Conservation (phyloP, 768 basidiomycete species). For the Leccinum subgranulosum region DNA sequence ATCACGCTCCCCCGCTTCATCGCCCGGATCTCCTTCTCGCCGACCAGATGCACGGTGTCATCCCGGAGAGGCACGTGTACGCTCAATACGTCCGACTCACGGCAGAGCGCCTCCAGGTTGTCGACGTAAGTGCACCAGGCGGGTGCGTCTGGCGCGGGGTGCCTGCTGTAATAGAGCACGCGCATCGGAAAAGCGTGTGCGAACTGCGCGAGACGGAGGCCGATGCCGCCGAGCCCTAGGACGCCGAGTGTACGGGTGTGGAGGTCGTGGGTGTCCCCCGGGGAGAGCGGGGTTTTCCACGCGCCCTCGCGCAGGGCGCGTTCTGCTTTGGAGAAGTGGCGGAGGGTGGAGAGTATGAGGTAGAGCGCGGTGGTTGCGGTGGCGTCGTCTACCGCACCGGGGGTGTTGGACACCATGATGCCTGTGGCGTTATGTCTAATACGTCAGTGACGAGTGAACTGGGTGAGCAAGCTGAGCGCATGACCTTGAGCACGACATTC, state of each 20-base stretch:
- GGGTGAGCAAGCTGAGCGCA: neutral
- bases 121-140: constrained; percentile 78
- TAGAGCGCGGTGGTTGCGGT: constrained; percentile 88
- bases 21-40: constrained; percentile 69
- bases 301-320: constrained; percentile 44
- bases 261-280: constrained; percentile 56
- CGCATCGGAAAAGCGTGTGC: constrained; percentile 86
- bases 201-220: constrained; percentile 65
- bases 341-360: constrained; percentile 73
- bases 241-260: constrained; percentile 69
- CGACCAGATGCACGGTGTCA: constrained; percentile 72
- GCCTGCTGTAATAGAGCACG: constrained; percentile 75
- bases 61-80: constrained; percentile 78
- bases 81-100: constrained; percentile 76
- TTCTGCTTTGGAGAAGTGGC: constrained; percentile 70
- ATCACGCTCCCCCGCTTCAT: constrained; percentile 78
- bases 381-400: constrained; percentile 85
- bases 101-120: constrained; percentile 59
- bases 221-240: constrained; percentile 77
- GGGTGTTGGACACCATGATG: constrained; percentile 83
- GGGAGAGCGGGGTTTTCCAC: constrained; percentile 57
- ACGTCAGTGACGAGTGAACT: neutral
- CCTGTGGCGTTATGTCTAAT: constrained; percentile 6
- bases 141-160: constrained; percentile 54
- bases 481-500: constrained; percentile 72